Evolutionary conservation across 352 stramenopile genomes (phyloP).

Genomic region (Globisporangium canariense): DNA sequence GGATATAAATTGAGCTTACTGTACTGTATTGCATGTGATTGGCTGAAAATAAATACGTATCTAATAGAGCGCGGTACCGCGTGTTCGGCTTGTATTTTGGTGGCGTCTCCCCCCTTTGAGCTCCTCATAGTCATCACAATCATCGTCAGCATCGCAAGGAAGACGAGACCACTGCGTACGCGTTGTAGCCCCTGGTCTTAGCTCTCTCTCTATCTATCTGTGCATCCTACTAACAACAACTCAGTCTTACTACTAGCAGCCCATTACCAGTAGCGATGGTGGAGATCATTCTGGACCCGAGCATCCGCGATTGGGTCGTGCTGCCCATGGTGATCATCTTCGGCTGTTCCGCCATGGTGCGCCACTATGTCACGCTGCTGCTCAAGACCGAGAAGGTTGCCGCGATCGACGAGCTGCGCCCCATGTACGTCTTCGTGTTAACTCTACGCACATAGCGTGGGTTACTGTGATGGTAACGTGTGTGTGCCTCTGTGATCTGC

Average conservation of each 20-base stretch:
- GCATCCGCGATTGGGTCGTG: slow-evolving; percentile 95
- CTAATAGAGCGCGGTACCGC: slow-evolving; percentile 6
- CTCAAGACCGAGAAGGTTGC: slow-evolving; percentile 84
- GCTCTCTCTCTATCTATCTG: not conserved
- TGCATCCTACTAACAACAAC: not conserved
- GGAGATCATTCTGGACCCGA: slow-evolving; percentile 91
- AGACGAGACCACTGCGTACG: not conserved
- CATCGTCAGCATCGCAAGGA: not conserved
- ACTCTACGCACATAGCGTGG: not conserved
- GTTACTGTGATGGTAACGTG: not conserved
- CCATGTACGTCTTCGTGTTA: slow-evolving; percentile 43
- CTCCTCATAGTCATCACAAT: not conserved
- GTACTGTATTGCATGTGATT: not conserved
- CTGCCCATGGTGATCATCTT: slow-evolving; percentile 97
- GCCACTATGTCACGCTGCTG: slow-evolving; percentile 83
- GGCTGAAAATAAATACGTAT: not conserved
- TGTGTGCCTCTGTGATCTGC: no score
- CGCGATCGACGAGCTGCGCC: slow-evolving; percentile 64
- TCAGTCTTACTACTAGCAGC: not conserved
- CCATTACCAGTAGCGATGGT: slow-evolving; percentile 33
- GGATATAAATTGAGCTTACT: not conserved
- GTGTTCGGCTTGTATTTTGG: slow-evolving; percentile 1
- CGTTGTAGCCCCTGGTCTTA: not conserved
- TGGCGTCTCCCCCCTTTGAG: slow-evolving; percentile 1
- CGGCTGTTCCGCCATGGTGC: slow-evolving; percentile 79